These are phyloP conservation scores for Cladosporium sp. DNA, from an alignment of 2,329 filamentous ascomycete species.

Conservation along the genomic window DNA sequence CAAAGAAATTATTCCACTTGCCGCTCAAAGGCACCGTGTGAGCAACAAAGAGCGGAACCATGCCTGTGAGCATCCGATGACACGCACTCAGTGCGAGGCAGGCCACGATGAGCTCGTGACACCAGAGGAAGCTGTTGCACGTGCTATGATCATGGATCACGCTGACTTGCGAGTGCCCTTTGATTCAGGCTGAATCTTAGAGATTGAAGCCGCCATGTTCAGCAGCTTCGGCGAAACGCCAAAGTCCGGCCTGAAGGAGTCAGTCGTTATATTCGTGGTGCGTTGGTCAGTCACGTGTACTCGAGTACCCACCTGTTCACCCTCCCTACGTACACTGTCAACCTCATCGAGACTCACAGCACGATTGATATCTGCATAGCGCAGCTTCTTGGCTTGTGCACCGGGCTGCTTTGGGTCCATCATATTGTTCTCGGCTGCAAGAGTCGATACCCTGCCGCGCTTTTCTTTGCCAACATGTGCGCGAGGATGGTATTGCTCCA, in stretches of 20 bases:
- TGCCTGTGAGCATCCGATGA: background rate
- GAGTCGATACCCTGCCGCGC: slow-evolving; percentile 22
- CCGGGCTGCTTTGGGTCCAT: background rate
- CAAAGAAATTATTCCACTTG: background rate
- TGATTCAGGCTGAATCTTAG: slow-evolving; percentile 14
- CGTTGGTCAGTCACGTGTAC: background rate
- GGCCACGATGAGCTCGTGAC: background rate
- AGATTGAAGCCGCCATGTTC: slow-evolving; percentile 55
- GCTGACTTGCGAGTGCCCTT: background rate
- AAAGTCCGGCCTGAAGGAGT: slow-evolving; percentile 59
- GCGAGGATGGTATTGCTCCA: slow-evolving; percentile 82
- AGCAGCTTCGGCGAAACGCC: slow-evolving; percentile 69
- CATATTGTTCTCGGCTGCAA: background rate
- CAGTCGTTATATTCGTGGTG: background rate
- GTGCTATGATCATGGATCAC: background rate
- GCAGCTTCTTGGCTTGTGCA: slow-evolving; percentile 38
- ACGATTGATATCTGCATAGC: slow-evolving; percentile 78
- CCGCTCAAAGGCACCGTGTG: background rate
- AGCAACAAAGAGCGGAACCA: background rate
- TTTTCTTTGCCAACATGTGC: slow-evolving; percentile 74
- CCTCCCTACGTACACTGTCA: slow-evolving; percentile 61
- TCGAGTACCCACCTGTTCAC: slow-evolving; percentile 38
- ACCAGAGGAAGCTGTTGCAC: background rate
- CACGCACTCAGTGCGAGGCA: background rate
- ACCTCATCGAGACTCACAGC: slow-evolving; percentile 62